Base-by-base conservation (phyloP, 768 basidiomycete genomes). In the Strobilomyces confusus region DNA sequence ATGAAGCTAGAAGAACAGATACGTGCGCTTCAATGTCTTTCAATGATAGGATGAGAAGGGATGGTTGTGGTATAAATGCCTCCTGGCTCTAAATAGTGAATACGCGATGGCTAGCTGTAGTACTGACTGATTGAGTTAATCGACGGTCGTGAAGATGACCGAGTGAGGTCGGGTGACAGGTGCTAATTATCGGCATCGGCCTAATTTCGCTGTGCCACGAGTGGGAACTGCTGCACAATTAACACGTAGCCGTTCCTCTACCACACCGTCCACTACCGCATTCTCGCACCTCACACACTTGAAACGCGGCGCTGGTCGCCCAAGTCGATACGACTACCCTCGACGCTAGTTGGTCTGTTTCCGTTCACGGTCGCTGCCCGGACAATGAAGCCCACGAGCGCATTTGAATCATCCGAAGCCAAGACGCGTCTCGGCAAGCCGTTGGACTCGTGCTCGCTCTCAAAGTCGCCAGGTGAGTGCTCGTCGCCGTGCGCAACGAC, bases 81-180 rank as follows among this genome's bases (percentile, higher is more conserved):
- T 26, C 14, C 30, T 23, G 11, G 14, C 12, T 11, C 20, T 41
- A 23, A 26, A 38, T 46, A 17, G 17, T 25, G 20, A 19, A 33
- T 20, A 23, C 29, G n/a, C 19, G 12, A n/a, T 15, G 32, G 14
- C 26, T 14, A 36, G 32, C n/a, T 8, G 41, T 36, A 25, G 33
- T 19, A 37, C 48, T 2, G 34, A 46, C 15, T 32, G 44, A 44
- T 52, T 19, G 2, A 33, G 42, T 36, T 63, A 49, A 65, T 63
- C 62, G 63, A 63, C 62, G 63, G 54, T 53, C 25, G 52, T 51
- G 51, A 64, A 15, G 58, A 49, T 53, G 34, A n/a, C 19, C 40
- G 3, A n/a, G 38, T 44, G 38, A 42, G 43, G 29, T 20, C 22
- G 15, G 38, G 48, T 63, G 60, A 59, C 63, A 56, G 49, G 32